Evolutionary conservation across 2,329 filamentous ascomycete species (phyloP).

Genomic region (Cordyceps tenuipes): DNA sequence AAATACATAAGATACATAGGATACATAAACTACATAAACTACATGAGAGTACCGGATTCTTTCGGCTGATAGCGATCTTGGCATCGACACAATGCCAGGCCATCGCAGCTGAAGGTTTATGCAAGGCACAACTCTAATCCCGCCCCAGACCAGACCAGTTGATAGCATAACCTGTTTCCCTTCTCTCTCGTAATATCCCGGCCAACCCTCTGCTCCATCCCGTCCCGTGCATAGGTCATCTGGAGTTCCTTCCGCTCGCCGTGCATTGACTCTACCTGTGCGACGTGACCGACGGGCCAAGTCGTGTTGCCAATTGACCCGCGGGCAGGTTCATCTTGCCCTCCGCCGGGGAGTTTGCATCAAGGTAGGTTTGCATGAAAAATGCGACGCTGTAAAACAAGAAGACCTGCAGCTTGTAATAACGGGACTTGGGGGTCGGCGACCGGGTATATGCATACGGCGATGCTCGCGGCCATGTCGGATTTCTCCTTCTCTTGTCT

Average conservation of each 20-base stretch:
- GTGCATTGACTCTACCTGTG: neutral
- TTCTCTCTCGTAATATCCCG: neutral
- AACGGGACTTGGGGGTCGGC: neutral
- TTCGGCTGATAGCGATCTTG: too few species aligned
- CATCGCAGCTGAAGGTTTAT: neutral
- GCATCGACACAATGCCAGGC: neutral
- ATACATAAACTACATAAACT: too few species aligned
- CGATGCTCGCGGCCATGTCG: neutral
- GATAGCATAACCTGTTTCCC: neutral
- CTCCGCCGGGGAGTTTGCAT: neutral
- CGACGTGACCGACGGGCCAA: neutral
- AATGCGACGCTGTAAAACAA: neutral
- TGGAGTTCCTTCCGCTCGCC: too few species aligned
- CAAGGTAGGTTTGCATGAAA: neutral
- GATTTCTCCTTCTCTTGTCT: too few species aligned
- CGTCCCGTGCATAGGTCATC: too few species aligned
- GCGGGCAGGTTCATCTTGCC: neutral
- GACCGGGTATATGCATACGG: neutral
- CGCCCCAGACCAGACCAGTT: neutral
- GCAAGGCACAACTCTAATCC: neutral
- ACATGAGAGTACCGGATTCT: too few species aligned
- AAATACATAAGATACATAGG: too few species aligned
- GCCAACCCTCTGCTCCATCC: neutral
- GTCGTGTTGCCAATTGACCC: neutral
- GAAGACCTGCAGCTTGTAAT: too few species aligned